phyloP scores from a whole-genome alignment of 352 stramenopile species.

The Salisapilia sapeloensis region DNA sequence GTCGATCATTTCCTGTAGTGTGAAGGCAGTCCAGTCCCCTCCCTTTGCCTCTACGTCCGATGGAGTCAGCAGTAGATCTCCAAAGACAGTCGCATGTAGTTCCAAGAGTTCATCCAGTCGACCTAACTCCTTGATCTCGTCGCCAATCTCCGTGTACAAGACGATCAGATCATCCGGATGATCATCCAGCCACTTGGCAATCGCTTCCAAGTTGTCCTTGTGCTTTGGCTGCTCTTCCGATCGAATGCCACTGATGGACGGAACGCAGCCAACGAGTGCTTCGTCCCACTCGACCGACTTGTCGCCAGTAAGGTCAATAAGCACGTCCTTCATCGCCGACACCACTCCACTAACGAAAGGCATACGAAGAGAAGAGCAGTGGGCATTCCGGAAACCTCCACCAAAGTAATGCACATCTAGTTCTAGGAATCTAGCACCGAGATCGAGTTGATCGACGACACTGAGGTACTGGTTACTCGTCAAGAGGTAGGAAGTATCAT shows the following conservation, averaged over 20 bases:
- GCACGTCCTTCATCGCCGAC: slow-evolving; percentile 11
- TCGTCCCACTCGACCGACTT: slow-evolving; percentile 31
- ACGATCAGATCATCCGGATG: slow-evolving; percentile 27
- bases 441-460: slow-evolving; percentile 57
- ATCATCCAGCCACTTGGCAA: slow-evolving; percentile 38
- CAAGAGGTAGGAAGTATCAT: slow-evolving; percentile 31
- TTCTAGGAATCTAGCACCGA: slow-evolving; percentile 64
- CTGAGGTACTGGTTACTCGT: slow-evolving; percentile 65
- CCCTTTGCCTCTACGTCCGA: slow-evolving; percentile 14
- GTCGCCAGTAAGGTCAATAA: slow-evolving; percentile 15
- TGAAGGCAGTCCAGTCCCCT: slow-evolving; percentile 26
- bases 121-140: slow-evolving; percentile 19
- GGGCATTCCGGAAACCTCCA: slow-evolving; percentile 37
- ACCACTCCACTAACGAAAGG: slow-evolving; percentile 37
- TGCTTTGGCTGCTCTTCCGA: slow-evolving; percentile 35
- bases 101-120: slow-evolving; percentile 23
- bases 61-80: slow-evolving; percentile 28
- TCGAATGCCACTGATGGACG: slow-evolving; percentile 62
- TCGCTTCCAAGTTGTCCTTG: slow-evolving; percentile 28
- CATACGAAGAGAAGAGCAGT: slow-evolving; percentile 47
- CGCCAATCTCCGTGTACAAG: slow-evolving; percentile 35
- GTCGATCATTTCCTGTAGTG: slow-evolving; percentile 20
- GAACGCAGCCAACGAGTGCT: slow-evolving; percentile 49
- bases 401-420: slow-evolving; percentile 71
- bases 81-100: slow-evolving; percentile 26